A percentile compares a stretch with the other conserved stretches of the same genome.
Evolutionary conservation across 2,329 filamentous ascomycete species (phyloP).

Genomic region (Triangularia setosa): DNA sequence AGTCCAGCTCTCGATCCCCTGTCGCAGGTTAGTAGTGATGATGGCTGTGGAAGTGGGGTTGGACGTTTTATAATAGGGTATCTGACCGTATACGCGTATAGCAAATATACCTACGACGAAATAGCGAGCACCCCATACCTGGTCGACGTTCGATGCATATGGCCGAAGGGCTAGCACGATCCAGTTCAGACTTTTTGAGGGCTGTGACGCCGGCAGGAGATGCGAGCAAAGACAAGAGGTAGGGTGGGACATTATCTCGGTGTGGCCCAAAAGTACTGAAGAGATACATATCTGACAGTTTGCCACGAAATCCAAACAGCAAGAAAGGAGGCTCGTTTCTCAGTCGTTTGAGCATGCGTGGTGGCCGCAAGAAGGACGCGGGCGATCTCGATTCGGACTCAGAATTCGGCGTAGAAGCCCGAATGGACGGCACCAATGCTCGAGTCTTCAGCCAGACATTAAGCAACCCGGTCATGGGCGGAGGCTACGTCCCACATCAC

Average conservation of each 20-base stretch:
- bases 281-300: conserved; percentile 8
- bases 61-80: conserved; percentile 2
- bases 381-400: conserved; percentile 60
- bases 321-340: conserved; percentile 90
- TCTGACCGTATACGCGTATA: conserved; percentile 25
- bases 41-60: not conserved
- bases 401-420: conserved; percentile 61
- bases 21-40: conserved; percentile 23
- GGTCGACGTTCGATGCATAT: conserved; percentile 43
- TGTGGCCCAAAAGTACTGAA: not conserved
- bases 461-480: conserved; percentile 52
- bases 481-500: conserved; percentile 77
- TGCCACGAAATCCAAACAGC: conserved; percentile 12
- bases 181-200: conserved; percentile 42
- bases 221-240: conserved; percentile 62
- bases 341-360: conserved; percentile 70
- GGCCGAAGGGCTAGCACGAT: conserved; percentile 37
- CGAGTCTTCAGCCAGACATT: conserved; percentile 71
- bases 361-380: conserved; percentile 68
- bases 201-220: conserved; percentile 34
- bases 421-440: conserved; percentile 78
- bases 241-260: conserved; percentile 29
- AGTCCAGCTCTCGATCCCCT: conserved; percentile 25
- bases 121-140: conserved; percentile 56
- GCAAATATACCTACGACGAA: conserved; percentile 65